Conservation (phyloP, 2,329 filamentous ascomycete species). For the Onygenales sp. region DNA sequence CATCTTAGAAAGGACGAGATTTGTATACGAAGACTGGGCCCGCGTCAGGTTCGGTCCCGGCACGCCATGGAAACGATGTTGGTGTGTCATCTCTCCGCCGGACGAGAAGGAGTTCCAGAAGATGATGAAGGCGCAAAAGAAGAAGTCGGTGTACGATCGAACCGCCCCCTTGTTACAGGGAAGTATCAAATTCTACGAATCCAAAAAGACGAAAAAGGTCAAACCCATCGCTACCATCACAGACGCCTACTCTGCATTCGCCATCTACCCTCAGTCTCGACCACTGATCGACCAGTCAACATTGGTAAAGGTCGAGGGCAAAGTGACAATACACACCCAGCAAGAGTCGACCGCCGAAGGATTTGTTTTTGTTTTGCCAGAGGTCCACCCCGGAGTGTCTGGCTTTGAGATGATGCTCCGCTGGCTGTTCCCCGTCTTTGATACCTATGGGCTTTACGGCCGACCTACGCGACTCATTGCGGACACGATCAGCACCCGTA, state of each 20-base stretch:
- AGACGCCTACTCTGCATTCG: slow-evolving; percentile 85
- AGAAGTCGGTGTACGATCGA: slow-evolving; percentile 75
- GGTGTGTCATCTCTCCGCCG: slow-evolving; percentile 88
- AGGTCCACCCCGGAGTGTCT: slow-evolving; percentile 79
- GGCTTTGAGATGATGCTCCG: slow-evolving; percentile 94
- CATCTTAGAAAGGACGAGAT: slow-evolving; percentile 72
- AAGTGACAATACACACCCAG: slow-evolving; percentile 74
- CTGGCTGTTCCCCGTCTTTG: slow-evolving; percentile 87
- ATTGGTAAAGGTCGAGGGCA: slow-evolving; percentile 84
- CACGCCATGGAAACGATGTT: slow-evolving; percentile 91
- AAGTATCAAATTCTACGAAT: slow-evolving; percentile 90
- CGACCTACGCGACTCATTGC: slow-evolving; percentile 78
- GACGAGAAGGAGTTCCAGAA: slow-evolving; percentile 88
- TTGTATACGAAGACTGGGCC: slow-evolving; percentile 84
- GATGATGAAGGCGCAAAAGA: slow-evolving; percentile 70
- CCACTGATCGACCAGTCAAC: slow-evolving; percentile 91
- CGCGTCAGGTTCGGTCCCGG: slow-evolving; percentile 91
- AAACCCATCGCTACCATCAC: slow-evolving; percentile 84
- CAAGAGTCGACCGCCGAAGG: slow-evolving; percentile 62
- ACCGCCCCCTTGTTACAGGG: slow-evolving; percentile 65
- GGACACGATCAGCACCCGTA: slow-evolving; percentile 75
- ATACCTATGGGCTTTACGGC: slow-evolving; percentile 85
- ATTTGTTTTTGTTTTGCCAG: slow-evolving; percentile 97
- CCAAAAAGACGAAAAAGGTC: slow-evolving; percentile 86
- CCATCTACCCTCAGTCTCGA: slow-evolving; percentile 91